Percentiles rank a stretch among this genome's conserved stretches.
These are phyloP conservation scores for Oldenlandia corymbosa DNA, from an alignment of 257 asterid genomes.

Conservation along the genomic window DNA sequence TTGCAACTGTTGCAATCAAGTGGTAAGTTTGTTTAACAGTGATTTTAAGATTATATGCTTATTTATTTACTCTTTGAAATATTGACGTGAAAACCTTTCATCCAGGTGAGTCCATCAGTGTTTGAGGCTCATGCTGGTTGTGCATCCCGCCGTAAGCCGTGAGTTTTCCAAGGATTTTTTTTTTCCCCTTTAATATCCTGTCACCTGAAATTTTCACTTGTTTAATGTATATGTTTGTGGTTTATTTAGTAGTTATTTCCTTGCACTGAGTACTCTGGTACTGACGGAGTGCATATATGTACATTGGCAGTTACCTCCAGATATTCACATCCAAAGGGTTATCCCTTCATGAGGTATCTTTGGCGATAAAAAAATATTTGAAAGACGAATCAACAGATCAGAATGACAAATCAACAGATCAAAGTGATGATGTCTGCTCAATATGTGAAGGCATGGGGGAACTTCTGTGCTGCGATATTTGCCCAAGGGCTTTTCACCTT, in stretches of 20 bases:
- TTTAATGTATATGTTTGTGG: neutral
- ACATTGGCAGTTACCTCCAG: conserved; percentile 56
- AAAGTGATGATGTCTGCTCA: conserved; percentile 85
- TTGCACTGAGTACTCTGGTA: neutral
- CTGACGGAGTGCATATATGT: neutral
- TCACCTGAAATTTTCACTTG: neutral
- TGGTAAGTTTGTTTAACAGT: conserved; percentile 40
- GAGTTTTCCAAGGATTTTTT: conserved; percentile 30
- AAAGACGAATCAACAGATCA: conserved; percentile 35
- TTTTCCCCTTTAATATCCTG: neutral
- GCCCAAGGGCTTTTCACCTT: conserved; percentile 85
- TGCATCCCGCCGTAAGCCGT: conserved; percentile 91
- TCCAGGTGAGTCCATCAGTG: conserved; percentile 86
- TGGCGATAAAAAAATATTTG: conserved; percentile 46
- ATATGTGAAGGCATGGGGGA: conserved; percentile 75
- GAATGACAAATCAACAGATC: conserved; percentile 35
- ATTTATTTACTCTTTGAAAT: conserved; percentile 3
- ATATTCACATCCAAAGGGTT: conserved; percentile 76
- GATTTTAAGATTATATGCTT: neutral
- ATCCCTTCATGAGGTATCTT: conserved; percentile 67
- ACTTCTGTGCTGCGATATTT: conserved; percentile 73
- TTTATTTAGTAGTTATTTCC: neutral
- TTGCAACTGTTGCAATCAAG: conserved; percentile 57
- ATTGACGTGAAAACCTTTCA: conserved; percentile 19
- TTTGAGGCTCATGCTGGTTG: conserved; percentile 97